phyloP scores from a whole-genome alignment of 345 rosid species.

The Sisymbrium irio region DNA sequence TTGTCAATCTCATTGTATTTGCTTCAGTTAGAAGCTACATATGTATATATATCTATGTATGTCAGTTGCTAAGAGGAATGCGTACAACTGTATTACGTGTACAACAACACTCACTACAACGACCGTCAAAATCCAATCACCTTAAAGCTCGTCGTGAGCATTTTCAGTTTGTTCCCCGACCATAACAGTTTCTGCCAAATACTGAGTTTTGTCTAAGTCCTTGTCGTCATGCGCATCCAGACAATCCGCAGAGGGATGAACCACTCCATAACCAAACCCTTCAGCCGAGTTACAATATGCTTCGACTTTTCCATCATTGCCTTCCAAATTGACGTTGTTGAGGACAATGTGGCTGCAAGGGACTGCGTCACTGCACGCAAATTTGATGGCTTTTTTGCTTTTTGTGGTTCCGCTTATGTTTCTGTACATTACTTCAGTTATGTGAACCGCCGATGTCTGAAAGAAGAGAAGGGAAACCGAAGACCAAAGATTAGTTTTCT shows the following conservation, averaged over 20 bases:
- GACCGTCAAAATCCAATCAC: slow-evolving; percentile 13
- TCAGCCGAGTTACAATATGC: slow-evolving; percentile 89
- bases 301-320: slow-evolving; percentile 66
- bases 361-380: slow-evolving; percentile 87
- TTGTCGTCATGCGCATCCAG: slow-evolving; percentile 54
- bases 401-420: slow-evolving; percentile 79
- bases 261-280: slow-evolving; percentile 74
- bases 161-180: background rate
- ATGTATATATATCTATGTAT: background rate
- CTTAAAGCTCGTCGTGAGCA: slow-evolving; percentile 32
- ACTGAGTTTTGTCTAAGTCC: slow-evolving; percentile 3
- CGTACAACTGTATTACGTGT: slow-evolving; percentile 18
- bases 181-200: slow-evolving; percentile 2
- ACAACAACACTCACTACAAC: slow-evolving; percentile 23
- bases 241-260: slow-evolving; percentile 94
- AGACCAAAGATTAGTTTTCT: background rate
- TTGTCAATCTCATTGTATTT: slow-evolving; percentile 29
- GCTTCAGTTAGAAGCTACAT: slow-evolving; percentile 10
- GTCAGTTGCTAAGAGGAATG: slow-evolving; percentile 24
- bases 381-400: slow-evolving; percentile 73
- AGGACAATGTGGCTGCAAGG: slow-evolving; percentile 84
- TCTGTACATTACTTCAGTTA: slow-evolving; percentile 84
- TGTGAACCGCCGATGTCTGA: slow-evolving; percentile 83
- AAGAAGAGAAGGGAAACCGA: background rate
- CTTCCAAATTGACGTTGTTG: slow-evolving; percentile 74